Evolutionary conservation across 495 filamentous ascomycete species (phyloP).

Genomic region (Parachaetomium inaequale): DNA sequence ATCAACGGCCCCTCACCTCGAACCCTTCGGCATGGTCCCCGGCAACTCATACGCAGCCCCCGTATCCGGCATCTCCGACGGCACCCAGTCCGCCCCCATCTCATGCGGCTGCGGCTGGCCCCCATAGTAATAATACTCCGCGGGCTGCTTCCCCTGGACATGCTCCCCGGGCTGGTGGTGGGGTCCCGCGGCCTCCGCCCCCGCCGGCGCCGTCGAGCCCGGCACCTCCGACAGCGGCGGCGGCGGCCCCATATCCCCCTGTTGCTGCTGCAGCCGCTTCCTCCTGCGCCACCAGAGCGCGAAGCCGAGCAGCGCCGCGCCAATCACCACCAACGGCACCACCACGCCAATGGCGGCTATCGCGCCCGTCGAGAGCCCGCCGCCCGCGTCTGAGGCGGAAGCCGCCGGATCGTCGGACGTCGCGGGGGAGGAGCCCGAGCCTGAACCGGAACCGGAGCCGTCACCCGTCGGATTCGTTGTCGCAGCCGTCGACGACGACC

Average conservation of each 20-base stretch:
- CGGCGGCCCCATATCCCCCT: too few species aligned
- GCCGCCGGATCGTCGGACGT: background rate
- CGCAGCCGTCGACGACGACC: background rate
- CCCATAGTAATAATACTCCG: background rate
- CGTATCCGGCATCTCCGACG: slow-evolving; percentile 2
- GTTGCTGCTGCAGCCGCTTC: background rate
- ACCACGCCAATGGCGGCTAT: slow-evolving; percentile 4
- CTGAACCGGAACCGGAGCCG: too few species aligned
- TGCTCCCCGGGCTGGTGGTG: background rate
- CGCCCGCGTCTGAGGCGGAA: background rate
- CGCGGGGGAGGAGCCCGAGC: background rate
- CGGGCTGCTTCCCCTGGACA: background rate
- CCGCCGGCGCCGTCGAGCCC: background rate
- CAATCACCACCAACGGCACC: slow-evolving; percentile 6
- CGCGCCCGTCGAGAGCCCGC: background rate
- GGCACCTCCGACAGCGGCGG: background rate
- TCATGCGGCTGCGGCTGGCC: background rate
- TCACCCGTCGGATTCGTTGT: background rate
- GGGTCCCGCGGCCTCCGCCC: background rate
- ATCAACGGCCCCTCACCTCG: background rate
- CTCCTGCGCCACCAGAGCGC: background rate
- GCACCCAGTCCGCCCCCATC: background rate
- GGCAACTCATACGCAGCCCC: background rate
- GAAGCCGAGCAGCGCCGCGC: background rate
- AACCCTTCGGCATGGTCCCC: background rate